These are phyloP conservation scores for Nitzschia putrida DNA, from an alignment of 108 stramenopile genomes.

Conservation along the genomic window DNA sequence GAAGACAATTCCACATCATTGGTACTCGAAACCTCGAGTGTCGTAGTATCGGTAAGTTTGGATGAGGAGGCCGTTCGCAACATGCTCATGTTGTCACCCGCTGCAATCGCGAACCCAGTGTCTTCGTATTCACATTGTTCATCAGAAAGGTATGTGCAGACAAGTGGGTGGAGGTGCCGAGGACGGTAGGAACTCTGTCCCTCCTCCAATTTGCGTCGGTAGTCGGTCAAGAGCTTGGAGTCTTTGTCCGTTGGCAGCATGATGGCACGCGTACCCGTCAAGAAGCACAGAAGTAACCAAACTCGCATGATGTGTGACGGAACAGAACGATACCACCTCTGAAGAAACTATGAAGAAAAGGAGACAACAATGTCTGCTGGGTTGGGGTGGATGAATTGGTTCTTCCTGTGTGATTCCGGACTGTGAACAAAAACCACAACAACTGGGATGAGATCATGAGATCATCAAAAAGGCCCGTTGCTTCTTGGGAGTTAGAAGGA, in stretches of 20 bases:
- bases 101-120: not conserved
- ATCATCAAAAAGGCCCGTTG: too few relatives aligned
- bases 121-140: conserved; percentile 3
- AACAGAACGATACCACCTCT: too few relatives aligned
- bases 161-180: not conserved
- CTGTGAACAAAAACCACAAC: too few relatives aligned
- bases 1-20: not conserved
- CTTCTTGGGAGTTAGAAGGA: too few relatives aligned
- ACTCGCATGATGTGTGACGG: too few relatives aligned
- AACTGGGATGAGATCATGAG: too few relatives aligned
- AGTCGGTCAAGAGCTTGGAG: not conserved
- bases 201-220: not conserved
- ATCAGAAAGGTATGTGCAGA: not conserved
- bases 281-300: not conserved
- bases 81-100: not conserved
- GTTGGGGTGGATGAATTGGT: too few relatives aligned
- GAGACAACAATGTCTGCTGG: too few relatives aligned
- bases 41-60: not conserved
- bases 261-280: not conserved
- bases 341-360: too few relatives aligned
- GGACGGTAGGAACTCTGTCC: not conserved
- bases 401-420: too few relatives aligned
- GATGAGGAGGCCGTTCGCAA: not conserved
- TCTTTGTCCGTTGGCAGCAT: not conserved
- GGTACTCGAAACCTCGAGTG: not conserved